Evolutionary conservation across 441 rosid genomes (phyloP), one percentile per base, ranked within the genome.

Genomic region (Adansonia rubrostipa): DNA sequence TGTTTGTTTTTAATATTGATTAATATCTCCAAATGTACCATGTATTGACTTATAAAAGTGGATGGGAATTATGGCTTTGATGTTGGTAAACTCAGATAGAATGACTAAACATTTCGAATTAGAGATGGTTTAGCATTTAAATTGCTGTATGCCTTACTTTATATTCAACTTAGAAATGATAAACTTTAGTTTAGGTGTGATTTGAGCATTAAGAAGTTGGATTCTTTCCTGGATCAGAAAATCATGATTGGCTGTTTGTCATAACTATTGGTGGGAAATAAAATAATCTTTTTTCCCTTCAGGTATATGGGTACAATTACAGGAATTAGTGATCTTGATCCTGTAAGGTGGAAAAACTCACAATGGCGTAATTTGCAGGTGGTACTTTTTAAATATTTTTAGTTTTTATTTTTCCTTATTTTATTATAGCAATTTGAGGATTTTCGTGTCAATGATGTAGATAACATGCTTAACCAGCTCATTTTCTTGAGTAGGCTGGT

Each of bases 251-350:
- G 20, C 40, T 22, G 54, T 63, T 50, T 73, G 44, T 28, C 9
- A 22, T 33, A 40, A 40, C n/a, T 15, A 54, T 15, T 9, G 33
- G 65, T 40, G 15, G 17, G 45, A 36, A 56, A 73, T 73, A 64
- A 48, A n/a, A 24, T 36, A 17, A 11, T n/a, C 13, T 3, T 20
- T 77, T 45, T 69, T 56, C 82, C 82, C 62, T 86, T 88, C 77
- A 96, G 99, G 86, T 94, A 91, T 78, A 93, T 93, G 99, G 99
- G 99, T 45, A 96, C 99, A 72, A 82, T 96, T 77, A 96, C 94
- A 0, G 97, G 97, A 67, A 86, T 91, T 62, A 89, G 89, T 74
- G 99, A 96, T 85, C 85, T 96, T 73, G 99, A 94, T 84, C 89
- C 98, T 40, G 79, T 92, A 56, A 81, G 98, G 82, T 96, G 98